These are phyloP conservation scores for Monosporascus ibericus DNA, from an alignment of 2,329 filamentous ascomycete genomes.

Conservation along the genomic window DNA sequence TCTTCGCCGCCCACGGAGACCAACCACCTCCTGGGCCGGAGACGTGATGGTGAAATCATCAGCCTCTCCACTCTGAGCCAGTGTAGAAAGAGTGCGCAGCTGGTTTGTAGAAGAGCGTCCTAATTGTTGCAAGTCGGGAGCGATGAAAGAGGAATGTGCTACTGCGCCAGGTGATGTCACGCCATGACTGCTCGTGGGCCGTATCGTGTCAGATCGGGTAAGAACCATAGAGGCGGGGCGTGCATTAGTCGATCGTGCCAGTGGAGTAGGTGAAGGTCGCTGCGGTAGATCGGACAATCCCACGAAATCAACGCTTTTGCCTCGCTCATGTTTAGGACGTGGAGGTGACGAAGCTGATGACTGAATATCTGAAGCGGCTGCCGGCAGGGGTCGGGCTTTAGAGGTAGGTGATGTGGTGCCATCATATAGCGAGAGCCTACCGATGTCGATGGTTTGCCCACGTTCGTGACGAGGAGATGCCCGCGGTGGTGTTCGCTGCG, in stretches of 20 bases:
- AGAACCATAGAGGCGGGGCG: slow-evolving; percentile 59
- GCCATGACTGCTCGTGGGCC: slow-evolving; percentile 26
- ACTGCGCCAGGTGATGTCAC: slow-evolving; percentile 26
- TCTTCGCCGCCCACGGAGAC: slow-evolving; percentile 75
- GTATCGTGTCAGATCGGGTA: slow-evolving; percentile 49
- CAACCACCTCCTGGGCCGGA: slow-evolving; percentile 77
- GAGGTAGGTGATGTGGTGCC: slow-evolving; percentile 34
- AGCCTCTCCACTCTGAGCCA: slow-evolving; percentile 67
- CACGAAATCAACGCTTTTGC: neutral
- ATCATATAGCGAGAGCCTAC: slow-evolving; percentile 45
- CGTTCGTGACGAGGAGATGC: slow-evolving; percentile 42
- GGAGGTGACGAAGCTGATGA: neutral
- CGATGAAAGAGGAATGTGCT: slow-evolving; percentile 44
- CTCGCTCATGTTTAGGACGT: neutral
- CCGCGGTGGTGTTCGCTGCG: slow-evolving; percentile 19
- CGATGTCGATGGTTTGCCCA: slow-evolving; percentile 60
- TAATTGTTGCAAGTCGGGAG: slow-evolving; percentile 72
- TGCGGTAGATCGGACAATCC: neutral
- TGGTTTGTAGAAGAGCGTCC: slow-evolving; percentile 87
- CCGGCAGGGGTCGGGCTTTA: slow-evolving; percentile 23
- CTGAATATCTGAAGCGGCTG: neutral
- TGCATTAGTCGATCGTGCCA: slow-evolving; percentile 17
- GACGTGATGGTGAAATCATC: slow-evolving; percentile 78
- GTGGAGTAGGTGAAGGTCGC: slow-evolving; percentile 10
- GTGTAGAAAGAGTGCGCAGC: slow-evolving; percentile 76